Evolutionary conservation across 2,329 filamentous ascomycete species (phyloP).

Genomic region (Cladophialophora exuberans): DNA sequence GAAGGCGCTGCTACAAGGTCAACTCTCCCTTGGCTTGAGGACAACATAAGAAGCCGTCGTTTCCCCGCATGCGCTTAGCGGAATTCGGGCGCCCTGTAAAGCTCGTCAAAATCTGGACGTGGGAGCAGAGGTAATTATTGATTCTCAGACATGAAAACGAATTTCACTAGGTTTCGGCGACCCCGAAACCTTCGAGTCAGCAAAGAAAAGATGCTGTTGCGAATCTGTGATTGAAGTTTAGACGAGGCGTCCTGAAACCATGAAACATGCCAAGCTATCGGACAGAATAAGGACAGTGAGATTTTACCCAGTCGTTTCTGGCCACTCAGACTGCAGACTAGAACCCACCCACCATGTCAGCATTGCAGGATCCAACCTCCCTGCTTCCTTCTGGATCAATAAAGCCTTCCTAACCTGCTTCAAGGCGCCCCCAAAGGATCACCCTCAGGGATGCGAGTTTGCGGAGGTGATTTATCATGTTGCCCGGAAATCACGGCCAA

Average conservation of each 20-base stretch:
- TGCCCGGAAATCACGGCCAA: background rate
- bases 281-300: background rate
- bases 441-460: background rate
- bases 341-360: constrained; percentile 18
- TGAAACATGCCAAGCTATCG: constrained; percentile 10
- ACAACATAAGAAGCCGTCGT: background rate
- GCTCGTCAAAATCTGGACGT: background rate
- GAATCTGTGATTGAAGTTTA: no score
- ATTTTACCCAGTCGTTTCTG: background rate
- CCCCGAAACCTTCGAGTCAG: constrained; percentile 16
- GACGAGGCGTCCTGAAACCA: background rate
- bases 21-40: no score
- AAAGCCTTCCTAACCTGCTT: background rate
- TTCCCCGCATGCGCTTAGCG: constrained; percentile 2
- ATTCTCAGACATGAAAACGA: background rate
- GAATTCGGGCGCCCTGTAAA: background rate
- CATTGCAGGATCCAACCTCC: constrained; percentile 19
- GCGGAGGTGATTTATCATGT: constrained; percentile 1
- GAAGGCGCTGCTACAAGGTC: no score
- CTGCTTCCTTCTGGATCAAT: constrained; percentile 1
- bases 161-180: constrained; percentile 8
- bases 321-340: background rate
- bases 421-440: constrained; percentile 1
- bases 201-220: no score
- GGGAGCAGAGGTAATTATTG: background rate